Base-by-base conservation (phyloP, 108 stramenopile genomes). In the Skeletonema marinoi region DNA sequence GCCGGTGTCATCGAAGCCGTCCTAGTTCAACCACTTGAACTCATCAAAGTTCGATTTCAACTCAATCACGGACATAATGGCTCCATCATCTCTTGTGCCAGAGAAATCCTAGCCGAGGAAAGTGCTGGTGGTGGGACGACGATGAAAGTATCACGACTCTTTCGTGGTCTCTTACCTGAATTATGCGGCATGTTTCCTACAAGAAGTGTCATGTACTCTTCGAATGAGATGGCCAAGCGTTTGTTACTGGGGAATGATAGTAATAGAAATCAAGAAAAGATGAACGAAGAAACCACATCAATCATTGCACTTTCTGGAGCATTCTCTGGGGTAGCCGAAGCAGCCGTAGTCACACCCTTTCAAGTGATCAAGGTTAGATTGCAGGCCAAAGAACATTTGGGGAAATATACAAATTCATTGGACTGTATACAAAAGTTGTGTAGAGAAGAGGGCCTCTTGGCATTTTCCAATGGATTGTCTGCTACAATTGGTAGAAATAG, bases 31-130 rank as follows among this genome's bases (percentile, higher is more conserved):
- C 72, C 72, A 0, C 63, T 73, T 0, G 72, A 73, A 33, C 51
- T 73, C 0, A 73, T 73, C 58, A 73, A 73, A 17, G 72, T 73
- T 13, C 72, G 72, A 11, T 73, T 73, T 64, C 72, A 73, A 51
- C 72, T 73, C 39, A 73, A 73, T 21, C 62, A 42, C 21, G 72
- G 72, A 1, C 21, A 14, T 32, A 73, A 73, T 41, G 29, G 31
- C 11, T 44, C 72, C 1, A 73, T 73, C 29, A 1, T 51, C 0
- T 30, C 41, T 0, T 41, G 60, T 33, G 32, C 62, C 6, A 62
- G 31, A 46, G 72, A 73, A 25, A 50, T 73, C 9, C 9, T 73
- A 1, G 44, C 61, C 32, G 72, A 73, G 44, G 4, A 33, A 33
- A 33, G 33, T 33, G 10, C 39, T 11, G 9, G 39, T 10, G 72